Conservation (phyloP, 1,284 basidiomycete genomes). For the Malassezia pachydermatis region DNA sequence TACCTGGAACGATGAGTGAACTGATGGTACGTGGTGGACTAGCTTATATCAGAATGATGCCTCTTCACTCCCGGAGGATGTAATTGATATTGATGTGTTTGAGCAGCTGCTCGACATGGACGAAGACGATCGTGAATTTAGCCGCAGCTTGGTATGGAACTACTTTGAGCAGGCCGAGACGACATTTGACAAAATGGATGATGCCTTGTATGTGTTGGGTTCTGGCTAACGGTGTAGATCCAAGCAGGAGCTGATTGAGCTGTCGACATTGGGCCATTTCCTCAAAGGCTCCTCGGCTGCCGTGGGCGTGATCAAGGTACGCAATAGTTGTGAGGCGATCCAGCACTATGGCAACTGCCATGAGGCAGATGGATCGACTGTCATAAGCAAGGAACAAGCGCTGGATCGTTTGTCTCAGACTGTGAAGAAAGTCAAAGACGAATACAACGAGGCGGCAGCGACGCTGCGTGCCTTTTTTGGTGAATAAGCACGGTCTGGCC, state of each 20-base stretch:
- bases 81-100: slow-evolving; percentile 71
- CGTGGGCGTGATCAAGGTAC: slow-evolving; percentile 69
- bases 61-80: slow-evolving; percentile 4
- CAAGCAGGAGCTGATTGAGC: slow-evolving; percentile 56
- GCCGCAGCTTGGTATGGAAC: slow-evolving; percentile 63
- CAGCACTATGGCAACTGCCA: slow-evolving; percentile 63
- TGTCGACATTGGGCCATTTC: slow-evolving; percentile 75
- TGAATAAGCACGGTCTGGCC: slow-evolving; percentile 16
- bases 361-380: slow-evolving; percentile 43
- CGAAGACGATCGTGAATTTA: slow-evolving; percentile 67
- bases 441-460: slow-evolving; percentile 41
- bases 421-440: slow-evolving; percentile 31
- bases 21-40: slow-evolving; percentile 2
- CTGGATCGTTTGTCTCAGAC: slow-evolving; percentile 25
- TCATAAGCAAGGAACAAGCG: slow-evolving; percentile 27
- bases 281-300: slow-evolving; percentile 89
- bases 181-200: slow-evolving; percentile 70
- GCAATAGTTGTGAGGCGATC: slow-evolving; percentile 73
- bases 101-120: slow-evolving; percentile 79
- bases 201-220: slow-evolving; percentile 58
- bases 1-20: slow-evolving; percentile 15
- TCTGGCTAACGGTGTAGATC: background rate
- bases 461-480: slow-evolving; percentile 48
- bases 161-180: slow-evolving; percentile 59
- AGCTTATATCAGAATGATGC: background rate